These are phyloP conservation scores for Hamigera avellanea DNA, from an alignment of 495 filamentous ascomycete genomes.

Conservation along the genomic window DNA sequence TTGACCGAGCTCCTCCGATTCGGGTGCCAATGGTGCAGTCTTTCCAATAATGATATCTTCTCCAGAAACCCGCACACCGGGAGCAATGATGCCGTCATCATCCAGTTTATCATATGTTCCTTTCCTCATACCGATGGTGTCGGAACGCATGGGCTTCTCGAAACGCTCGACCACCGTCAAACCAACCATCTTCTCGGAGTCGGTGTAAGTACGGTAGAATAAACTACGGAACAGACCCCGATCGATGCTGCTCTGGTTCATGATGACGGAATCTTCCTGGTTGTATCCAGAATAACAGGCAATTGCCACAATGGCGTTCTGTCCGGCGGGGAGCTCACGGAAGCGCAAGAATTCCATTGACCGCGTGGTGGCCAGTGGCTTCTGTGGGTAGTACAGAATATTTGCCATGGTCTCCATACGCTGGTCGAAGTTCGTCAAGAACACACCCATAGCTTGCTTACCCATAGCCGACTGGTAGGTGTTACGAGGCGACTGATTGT, in stretches of 20 bases:
- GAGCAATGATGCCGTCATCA: constrained; percentile 85
- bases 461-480: constrained; percentile 99
- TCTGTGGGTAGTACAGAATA: constrained; percentile 97
- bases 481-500: constrained; percentile 97
- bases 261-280: constrained; percentile 99
- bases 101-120: constrained; percentile 98
- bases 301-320: constrained; percentile 98
- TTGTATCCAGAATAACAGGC: constrained; percentile 98
- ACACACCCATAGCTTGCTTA: constrained; percentile 99
- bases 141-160: constrained; percentile 81
- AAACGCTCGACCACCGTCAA: constrained; percentile 83
- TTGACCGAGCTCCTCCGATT: constrained; percentile 88
- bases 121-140: constrained; percentile 83
- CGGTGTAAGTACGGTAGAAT: constrained; percentile 94
- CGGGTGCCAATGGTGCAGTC: constrained; percentile 83
- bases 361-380: constrained; percentile 87
- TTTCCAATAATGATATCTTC: constrained; percentile 99
- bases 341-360: constrained; percentile 99
- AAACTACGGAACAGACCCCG: constrained; percentile 93
- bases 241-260: constrained; percentile 99
- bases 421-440: constrained; percentile 87
- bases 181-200: constrained; percentile 88
- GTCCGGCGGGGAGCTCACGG: constrained; percentile 89
- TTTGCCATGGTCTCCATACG: constrained; percentile 99
- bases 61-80: constrained; percentile 85